Base-by-base conservation (phyloP, 768 basidiomycete species). In the Hericium rajendrae region DNA sequence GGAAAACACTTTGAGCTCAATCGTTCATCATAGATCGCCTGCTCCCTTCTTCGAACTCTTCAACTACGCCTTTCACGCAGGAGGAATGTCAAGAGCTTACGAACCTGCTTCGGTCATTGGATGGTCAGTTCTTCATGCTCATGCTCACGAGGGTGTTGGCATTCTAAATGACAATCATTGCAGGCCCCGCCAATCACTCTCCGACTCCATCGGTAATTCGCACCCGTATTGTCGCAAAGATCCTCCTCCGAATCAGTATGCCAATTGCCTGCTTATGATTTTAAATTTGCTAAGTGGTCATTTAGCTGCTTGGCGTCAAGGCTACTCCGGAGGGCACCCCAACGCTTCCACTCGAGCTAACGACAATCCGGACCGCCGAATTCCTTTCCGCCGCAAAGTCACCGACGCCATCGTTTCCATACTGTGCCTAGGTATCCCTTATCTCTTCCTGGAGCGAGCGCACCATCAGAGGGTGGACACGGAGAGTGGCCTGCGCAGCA, bases 21-120 rank as follows among this genome's bases (percentile, higher is more conserved):
- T 55, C 50, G 20, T 37, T 4, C 11, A n/a, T 57, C 26, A 9
- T 56, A 85, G 89, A 91, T 65, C 85, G 83, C 48, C 70, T 91
- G 11, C 76, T 91, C 9, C 83, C 85, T 1, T 76, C 83, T 13
- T 73, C 82, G 11, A 75, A 75, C 41, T 73, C 77, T 1, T 68
- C 78, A 15, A 76, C 82, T 1, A 78, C 87, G 1, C 87, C 89
- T 0, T 91, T 92, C 68, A 76, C 76, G 6, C 85, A 85, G 57
- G 83, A 82, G 15, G 90, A 92, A 67, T 91, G 87, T 62, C 82
- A 85, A 53, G 86, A 90, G 60, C 75, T 92, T 43, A 79, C 83
- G 67, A 74, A 70, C 15, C 70, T 91, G 13, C 74, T 92, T 43
- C 70, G 73, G 26, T 76, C 76, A 6, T 73, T 76, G 56, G 66